Base-by-base conservation (phyloP, 352 stramenopile species). In the Phytophthora ramorum region DNA sequence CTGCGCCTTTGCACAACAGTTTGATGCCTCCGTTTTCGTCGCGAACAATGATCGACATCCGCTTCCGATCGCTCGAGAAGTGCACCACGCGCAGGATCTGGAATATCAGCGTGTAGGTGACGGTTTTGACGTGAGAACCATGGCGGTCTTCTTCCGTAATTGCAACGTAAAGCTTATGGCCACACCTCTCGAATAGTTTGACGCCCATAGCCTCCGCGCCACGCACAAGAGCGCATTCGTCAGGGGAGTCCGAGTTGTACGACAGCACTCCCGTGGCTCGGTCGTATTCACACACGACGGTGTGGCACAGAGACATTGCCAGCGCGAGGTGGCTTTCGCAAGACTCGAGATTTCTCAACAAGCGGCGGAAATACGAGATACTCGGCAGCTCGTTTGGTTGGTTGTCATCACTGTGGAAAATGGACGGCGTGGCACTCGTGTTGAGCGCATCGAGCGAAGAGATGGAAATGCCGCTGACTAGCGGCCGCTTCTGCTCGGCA, bases 231-330 rank as follows among this genome's bases (percentile, higher is more conserved):
- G 95, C 95, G 34, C 90, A 90, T 63, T 98, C 95, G 60, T 98
- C 95, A 0, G 95, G 95, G 7, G 90, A 98, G 55, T 97, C 91
- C 3, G 95, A 95, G 58, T 96, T 96, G 69, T 98, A 97, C 13
- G 66, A 65, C 13, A 95, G 63, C 7, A 75, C 73, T 34, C 71
- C 73, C 9, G 61, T 76, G 5, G 40, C 66, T 35, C 69, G 41
- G 32, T 87, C 75, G 16, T 75, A 75, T 61, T 92, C 81, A 16
- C 83, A 90, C 5, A 99, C 93, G 0, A 96, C 89, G 0, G 87
- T 95, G 45, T 96, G 86, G 48, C 89, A 96, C 9, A 90, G 71
- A 3, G 90, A 85, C 76, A 98, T 91, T 5, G 85, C 75, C 9
- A 96, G 66, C 12, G 82, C 82, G 2, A 93, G 47, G 14, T 78